phyloP scores from a whole-genome alignment of 495 filamentous ascomycete species.

The Podospora sp. region DNA sequence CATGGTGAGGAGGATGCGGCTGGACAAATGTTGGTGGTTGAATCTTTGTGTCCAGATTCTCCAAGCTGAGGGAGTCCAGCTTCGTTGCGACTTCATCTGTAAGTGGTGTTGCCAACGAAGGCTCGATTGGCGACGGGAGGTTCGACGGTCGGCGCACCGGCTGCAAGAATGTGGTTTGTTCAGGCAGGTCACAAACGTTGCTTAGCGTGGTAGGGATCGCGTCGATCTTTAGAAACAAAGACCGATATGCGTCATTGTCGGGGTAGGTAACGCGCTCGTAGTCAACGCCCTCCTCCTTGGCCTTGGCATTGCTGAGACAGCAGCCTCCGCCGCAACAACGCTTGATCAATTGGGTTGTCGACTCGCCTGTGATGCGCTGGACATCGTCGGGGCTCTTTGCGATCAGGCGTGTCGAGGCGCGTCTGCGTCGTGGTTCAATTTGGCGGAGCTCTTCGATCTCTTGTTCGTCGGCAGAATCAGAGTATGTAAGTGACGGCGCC shows the following conservation, averaged over 20 bases:
- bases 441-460: conserved; percentile 43
- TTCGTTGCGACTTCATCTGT: conserved; percentile 26
- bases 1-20: conserved; percentile 91
- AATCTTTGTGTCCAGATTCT: conserved; percentile 49
- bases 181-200: conserved; percentile 68
- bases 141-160: conserved; percentile 43
- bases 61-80: conserved; percentile 38
- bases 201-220: conserved; percentile 73
- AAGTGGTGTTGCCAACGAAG: conserved; percentile 32
- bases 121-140: conserved; percentile 44
- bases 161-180: conserved; percentile 69
- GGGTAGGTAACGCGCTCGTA: conserved; percentile 67
- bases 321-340: conserved; percentile 95
- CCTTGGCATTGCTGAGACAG: conserved; percentile 63
- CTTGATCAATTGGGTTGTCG: conserved; percentile 61
- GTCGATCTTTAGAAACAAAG: conserved; percentile 73
- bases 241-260: conserved; percentile 81
- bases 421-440: conserved; percentile 53
- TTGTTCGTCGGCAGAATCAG: conserved; percentile 50
- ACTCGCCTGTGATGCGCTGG: conserved; percentile 65
- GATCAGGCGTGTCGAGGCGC: conserved; percentile 80
- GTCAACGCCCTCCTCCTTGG: conserved; percentile 54
- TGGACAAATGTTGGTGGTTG: conserved; percentile 89
- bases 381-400: conserved; percentile 76
- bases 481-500: conserved; percentile 55